Conservation (phyloP, 2,329 filamentous ascomycete genomes). For the Tolypocladium inflatum region DNA sequence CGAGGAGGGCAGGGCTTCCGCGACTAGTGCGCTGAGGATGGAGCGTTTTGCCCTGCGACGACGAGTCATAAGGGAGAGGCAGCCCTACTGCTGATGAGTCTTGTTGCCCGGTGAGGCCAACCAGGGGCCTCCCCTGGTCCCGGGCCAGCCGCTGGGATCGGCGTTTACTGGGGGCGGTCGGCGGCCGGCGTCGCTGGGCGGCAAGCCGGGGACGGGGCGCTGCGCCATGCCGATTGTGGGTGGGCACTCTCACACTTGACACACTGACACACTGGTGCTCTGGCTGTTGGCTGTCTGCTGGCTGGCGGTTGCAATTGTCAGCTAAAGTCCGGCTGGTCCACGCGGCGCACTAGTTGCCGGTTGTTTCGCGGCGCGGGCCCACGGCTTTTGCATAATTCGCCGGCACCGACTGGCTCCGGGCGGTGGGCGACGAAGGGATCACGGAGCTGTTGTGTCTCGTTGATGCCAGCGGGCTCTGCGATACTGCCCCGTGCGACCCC, state of each 20-base stretch:
- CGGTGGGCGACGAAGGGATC: background rate
- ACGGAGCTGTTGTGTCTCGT: too few relatives aligned
- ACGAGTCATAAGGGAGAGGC: background rate
- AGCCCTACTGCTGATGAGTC: background rate
- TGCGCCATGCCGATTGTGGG: background rate
- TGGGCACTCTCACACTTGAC: too few relatives aligned
- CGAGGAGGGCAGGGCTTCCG: too few relatives aligned
- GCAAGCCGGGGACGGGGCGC: background rate
- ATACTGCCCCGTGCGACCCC: background rate
- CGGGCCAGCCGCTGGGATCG: background rate
- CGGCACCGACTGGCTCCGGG: background rate
- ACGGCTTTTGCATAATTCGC: background rate
- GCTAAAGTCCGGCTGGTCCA: background rate
- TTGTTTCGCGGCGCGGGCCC: background rate
- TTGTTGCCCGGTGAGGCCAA: too few relatives aligned
- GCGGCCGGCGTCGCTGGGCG: background rate
- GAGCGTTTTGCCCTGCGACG: background rate
- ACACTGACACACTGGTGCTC: too few relatives aligned
- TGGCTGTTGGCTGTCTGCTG: too few relatives aligned
- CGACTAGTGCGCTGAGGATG: too few relatives aligned
- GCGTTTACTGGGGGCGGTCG: background rate
- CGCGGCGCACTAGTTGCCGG: background rate
- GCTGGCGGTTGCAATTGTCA: background rate
- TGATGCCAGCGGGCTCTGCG: background rate
- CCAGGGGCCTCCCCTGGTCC: background rate